These are phyloP conservation scores for Viola odorata DNA, from an alignment of 345 rosid species.

Conservation along the genomic window DNA sequence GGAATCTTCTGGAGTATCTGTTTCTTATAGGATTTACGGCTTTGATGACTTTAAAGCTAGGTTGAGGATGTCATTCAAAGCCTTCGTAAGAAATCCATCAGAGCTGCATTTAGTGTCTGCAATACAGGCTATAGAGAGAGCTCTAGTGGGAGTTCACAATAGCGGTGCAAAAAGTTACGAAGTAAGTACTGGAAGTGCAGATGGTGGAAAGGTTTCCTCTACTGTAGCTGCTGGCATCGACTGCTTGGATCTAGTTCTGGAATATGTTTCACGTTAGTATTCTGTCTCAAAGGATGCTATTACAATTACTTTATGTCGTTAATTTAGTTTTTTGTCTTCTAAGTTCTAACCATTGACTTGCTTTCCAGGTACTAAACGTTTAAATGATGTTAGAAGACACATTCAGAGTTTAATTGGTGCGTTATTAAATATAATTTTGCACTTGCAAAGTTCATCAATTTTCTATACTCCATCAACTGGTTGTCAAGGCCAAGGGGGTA, in stretches of 20 bases:
- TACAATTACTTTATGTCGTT: neutral
- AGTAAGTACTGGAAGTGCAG: conserved; percentile 47
- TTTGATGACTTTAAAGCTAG: conserved; percentile 61
- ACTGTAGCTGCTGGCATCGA: conserved; percentile 77
- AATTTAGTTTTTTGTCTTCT: neutral
- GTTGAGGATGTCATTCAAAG: conserved; percentile 66
- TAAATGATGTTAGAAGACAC: conserved; percentile 55
- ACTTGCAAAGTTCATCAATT: conserved; percentile 65
- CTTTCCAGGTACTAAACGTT: conserved; percentile 56
- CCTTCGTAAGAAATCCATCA: conserved; percentile 48
- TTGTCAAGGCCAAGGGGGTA: conserved; percentile 18
- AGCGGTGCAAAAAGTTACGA: conserved; percentile 36
- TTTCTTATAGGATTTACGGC: conserved; percentile 31
- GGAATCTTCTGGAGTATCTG: conserved; percentile 29
- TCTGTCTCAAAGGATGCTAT: neutral
- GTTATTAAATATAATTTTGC: conserved; percentile 64
- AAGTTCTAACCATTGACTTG: conserved; percentile 23
- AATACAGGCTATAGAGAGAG: conserved; percentile 71
- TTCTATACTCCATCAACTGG: conserved; percentile 33
- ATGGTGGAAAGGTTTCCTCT: conserved; percentile 63
- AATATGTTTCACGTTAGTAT: conserved; percentile 61
- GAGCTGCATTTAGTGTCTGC: conserved; percentile 62
- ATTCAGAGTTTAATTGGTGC: conserved; percentile 63
- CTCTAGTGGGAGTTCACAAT: conserved; percentile 66
- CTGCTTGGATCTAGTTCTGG: conserved; percentile 84